Percentiles rank a stretch among this genome's conserved stretches.
Evolutionary conservation across 495 filamentous ascomycete species (phyloP).

Genomic region (Neurospora terricola): DNA sequence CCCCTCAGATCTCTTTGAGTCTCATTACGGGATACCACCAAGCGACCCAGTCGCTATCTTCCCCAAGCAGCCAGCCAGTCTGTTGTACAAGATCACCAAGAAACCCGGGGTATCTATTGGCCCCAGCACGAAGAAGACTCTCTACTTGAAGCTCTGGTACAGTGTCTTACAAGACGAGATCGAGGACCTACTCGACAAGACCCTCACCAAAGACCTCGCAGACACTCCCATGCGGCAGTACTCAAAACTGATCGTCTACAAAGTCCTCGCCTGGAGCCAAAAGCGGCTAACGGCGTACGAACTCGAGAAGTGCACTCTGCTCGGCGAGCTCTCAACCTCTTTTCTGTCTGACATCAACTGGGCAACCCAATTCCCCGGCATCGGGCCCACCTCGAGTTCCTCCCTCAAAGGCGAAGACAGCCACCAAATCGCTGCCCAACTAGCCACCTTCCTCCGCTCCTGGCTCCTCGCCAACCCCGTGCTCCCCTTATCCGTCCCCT

Average conservation of each 20-base stretch:
- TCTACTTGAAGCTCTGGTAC: slow-evolving; percentile 69
- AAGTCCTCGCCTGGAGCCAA: slow-evolving; percentile 43
- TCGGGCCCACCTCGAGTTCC: slow-evolving; percentile 22
- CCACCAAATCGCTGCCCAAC: slow-evolving; percentile 13
- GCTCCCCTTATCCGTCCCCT: slow-evolving; percentile 17
- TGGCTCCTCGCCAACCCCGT: slow-evolving; percentile 31
- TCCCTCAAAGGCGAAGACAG: background rate
- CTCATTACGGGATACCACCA: slow-evolving; percentile 47
- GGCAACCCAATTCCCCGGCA: slow-evolving; percentile 33
- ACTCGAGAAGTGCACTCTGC: slow-evolving; percentile 46
- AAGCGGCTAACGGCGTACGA: slow-evolving; percentile 45
- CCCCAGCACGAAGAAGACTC: slow-evolving; percentile 35
- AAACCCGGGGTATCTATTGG: slow-evolving; percentile 21
- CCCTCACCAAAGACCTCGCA: slow-evolving; percentile 29
- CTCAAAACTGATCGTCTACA: slow-evolving; percentile 36
- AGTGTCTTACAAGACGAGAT: slow-evolving; percentile 67
- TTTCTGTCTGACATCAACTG: slow-evolving; percentile 28
- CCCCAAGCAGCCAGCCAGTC: slow-evolving; percentile 66
- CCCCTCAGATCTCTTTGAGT: slow-evolving; percentile 57
- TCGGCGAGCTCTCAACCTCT: slow-evolving; percentile 36
- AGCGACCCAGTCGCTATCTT: slow-evolving; percentile 56
- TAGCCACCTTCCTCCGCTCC: slow-evolving; percentile 24
- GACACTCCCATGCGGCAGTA: slow-evolving; percentile 33
- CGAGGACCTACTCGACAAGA: slow-evolving; percentile 31
- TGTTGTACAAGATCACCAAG: slow-evolving; percentile 71